Conservation (phyloP, 106 monocot genomes). For the Ottelia alismoides region DNA sequence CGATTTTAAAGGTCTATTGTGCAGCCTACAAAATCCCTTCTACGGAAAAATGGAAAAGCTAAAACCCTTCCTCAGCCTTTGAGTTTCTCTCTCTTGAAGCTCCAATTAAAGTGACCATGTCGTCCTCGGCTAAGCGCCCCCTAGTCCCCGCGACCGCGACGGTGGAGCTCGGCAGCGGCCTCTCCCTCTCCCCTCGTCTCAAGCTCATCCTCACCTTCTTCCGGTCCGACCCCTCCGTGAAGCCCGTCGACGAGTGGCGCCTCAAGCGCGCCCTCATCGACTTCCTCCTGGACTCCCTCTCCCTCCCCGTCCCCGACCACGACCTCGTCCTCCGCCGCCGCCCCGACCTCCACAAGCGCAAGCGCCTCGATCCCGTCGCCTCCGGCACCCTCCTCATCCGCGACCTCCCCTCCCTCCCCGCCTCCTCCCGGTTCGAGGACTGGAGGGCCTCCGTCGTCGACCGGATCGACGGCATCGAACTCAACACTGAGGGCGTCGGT, state of each 20-base stretch:
- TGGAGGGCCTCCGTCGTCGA: constrained; percentile 49
- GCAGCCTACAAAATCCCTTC: too few species aligned
- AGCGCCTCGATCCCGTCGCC: constrained; percentile 72
- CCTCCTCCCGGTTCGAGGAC: constrained; percentile 20
- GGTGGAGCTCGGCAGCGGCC: constrained; percentile 32
- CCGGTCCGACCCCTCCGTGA: constrained; percentile 74
- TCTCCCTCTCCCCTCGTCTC: constrained; percentile 64
- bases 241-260: constrained; percentile 87
- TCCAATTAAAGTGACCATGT: too few species aligned
- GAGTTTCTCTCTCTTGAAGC: too few species aligned
- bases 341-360: constrained; percentile 81
- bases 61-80: too few species aligned
- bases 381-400: constrained; percentile 55
- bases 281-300: constrained; percentile 19
- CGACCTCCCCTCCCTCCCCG: constrained; percentile 14
- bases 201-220: constrained; percentile 81
- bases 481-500: constrained; percentile 77
- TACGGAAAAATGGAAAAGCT: too few species aligned
- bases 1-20: too few species aligned
- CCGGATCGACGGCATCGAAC: constrained; percentile 50
- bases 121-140: too few species aligned
- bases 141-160: not conserved
- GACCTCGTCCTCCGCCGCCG: constrained; percentile 49
- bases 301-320: constrained; percentile 33
- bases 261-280: constrained; percentile 60